These are phyloP conservation scores for Chytriomyces hyalinus DNA, from an alignment of 192 early-diverging fungal species.

Conservation along the genomic window DNA sequence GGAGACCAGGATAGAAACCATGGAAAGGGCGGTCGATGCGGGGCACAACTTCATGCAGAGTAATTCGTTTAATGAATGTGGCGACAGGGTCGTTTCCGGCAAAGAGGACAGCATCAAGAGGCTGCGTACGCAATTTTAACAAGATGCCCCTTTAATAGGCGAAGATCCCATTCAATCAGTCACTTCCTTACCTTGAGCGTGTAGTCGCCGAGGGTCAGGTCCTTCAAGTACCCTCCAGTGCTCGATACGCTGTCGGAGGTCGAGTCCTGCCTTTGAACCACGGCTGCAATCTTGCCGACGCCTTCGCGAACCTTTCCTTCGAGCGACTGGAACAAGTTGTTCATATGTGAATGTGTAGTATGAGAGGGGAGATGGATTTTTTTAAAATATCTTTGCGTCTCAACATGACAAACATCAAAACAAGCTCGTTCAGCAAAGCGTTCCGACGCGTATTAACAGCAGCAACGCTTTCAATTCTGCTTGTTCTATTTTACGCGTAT, in stretches of 20 bases:
- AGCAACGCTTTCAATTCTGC: no score
- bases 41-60: conserved; percentile 29
- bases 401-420: no score
- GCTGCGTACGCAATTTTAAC: conserved; percentile 1
- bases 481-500: no score
- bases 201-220: conserved; percentile 13
- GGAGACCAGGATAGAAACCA: neutral
- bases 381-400: no score
- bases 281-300: neutral
- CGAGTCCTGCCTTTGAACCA: neutral
- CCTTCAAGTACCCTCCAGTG: neutral
- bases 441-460: no score
- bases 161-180: neutral
- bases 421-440: no score
- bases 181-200: neutral
- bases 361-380: no score
- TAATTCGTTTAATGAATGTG: conserved; percentile 29
- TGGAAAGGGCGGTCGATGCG: neutral
- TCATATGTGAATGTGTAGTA: neutral
- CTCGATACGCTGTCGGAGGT: neutral
- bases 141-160: neutral
- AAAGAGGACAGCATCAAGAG: conserved; percentile 45
- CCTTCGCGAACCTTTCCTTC: neutral
- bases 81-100: conserved; percentile 38
- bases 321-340: neutral